These are phyloP conservation scores for Marasmius fiardii DNA, from an alignment of 1,284 basidiomycete genomes.

Conservation along the genomic window DNA sequence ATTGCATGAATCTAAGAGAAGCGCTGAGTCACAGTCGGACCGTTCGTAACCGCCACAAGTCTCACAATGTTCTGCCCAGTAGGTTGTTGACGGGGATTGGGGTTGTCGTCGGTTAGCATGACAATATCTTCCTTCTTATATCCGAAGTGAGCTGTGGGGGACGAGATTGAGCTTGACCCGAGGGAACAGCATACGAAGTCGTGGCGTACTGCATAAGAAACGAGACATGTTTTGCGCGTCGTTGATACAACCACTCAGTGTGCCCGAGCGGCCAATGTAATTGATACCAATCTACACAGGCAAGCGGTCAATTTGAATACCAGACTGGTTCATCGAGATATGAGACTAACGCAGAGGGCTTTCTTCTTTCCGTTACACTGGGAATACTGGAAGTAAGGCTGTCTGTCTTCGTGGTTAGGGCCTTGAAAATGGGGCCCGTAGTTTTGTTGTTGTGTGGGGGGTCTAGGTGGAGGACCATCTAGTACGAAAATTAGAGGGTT, in stretches of 20 bases:
- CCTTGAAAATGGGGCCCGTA: constrained; percentile 65
- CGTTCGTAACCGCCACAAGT: constrained; percentile 6
- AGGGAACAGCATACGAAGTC: background rate
- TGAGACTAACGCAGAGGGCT: constrained; percentile 63
- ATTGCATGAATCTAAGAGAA: constrained; percentile 64
- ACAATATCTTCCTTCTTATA: constrained; percentile 85
- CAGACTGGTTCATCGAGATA: background rate
- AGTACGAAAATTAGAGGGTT: constrained; percentile 17
- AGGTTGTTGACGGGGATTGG: constrained; percentile 62
- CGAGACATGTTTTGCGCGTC: constrained; percentile 76
- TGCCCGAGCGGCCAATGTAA: constrained; percentile 63
- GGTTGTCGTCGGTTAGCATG: constrained; percentile 77
- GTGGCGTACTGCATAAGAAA: constrained; percentile 64
- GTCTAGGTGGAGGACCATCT: constrained; percentile 46
- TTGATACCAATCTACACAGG: constrained; percentile 73
- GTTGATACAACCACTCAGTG: constrained; percentile 84
- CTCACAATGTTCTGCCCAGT: constrained; percentile 81
- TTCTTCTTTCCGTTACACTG: constrained; percentile 81
- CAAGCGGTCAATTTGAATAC: constrained; percentile 1
- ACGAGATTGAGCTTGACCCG: background rate
- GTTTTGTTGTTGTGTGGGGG: constrained; percentile 61
- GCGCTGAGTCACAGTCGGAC: background rate
- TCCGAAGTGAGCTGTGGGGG: constrained; percentile 51
- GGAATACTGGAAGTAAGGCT: constrained; percentile 79
- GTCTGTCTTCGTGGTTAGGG: constrained; percentile 43